Conservation (phyloP, 345 rosid species). For the Brassica carinata region DNA sequence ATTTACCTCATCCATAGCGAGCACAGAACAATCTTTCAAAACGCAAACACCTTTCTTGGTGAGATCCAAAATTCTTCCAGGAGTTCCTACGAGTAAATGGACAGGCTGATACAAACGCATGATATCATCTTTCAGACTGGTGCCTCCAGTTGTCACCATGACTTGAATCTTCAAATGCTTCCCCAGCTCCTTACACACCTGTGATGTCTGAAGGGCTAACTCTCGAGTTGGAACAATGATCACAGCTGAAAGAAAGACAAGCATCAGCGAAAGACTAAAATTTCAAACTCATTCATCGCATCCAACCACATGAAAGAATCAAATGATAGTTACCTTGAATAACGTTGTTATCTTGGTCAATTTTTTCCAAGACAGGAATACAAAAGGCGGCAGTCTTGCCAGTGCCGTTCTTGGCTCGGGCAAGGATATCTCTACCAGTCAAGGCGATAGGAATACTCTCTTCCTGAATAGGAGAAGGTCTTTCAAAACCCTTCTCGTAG, state of each 20-base stretch:
- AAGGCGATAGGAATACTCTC: not conserved
- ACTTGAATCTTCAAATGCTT: not conserved
- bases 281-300: not conserved
- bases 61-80: not conserved
- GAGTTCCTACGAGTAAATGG: not conserved
- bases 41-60: not conserved
- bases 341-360: not conserved
- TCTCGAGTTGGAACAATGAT: slow-evolving; percentile 91
- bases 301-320: slow-evolving; percentile 21
- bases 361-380: not conserved
- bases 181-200: slow-evolving; percentile 90
- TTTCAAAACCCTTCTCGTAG: not conserved
- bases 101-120: slow-evolving; percentile 3
- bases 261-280: not conserved
- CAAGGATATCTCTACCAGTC: not conserved
- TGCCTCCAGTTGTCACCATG: slow-evolving; percentile 1
- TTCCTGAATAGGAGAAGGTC: not conserved
- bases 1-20: slow-evolving; percentile 88
- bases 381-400: not conserved
- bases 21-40: slow-evolving; percentile 23
- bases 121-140: not conserved
- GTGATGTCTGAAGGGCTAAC: slow-evolving; percentile 91
- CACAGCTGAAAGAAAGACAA: slow-evolving; percentile 53
- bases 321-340: not conserved
- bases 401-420: not conserved